These are phyloP conservation scores for Allium fistulosum DNA, from an alignment of 106 monocot genomes.

Conservation along the genomic window DNA sequence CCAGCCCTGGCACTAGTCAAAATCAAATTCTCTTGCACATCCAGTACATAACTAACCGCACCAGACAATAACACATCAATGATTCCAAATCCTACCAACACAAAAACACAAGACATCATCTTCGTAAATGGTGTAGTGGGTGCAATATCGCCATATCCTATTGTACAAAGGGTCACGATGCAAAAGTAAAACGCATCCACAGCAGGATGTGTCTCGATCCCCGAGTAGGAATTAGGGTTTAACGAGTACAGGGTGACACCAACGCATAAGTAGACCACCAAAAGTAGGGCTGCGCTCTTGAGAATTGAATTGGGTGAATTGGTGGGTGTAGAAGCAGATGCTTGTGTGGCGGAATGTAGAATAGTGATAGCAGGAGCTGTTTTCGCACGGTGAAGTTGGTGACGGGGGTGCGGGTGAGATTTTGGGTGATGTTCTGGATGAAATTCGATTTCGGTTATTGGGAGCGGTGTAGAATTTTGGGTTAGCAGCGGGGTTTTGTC, in stretches of 20 bases:
- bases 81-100: slow-evolving; percentile 64
- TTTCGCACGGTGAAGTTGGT: slow-evolving; percentile 13
- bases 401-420: neutral
- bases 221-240: slow-evolving; percentile 19
- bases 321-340: neutral
- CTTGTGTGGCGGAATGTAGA: neutral
- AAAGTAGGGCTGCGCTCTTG: slow-evolving; percentile 6
- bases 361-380: slow-evolving; percentile 26
- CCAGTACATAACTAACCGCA: slow-evolving; percentile 32
- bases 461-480: neutral
- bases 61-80: slow-evolving; percentile 38
- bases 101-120: slow-evolving; percentile 40
- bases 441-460: slow-evolving; percentile 1
- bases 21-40: slow-evolving; percentile 41
- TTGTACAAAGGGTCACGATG: slow-evolving; percentile 62
- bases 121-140: slow-evolving; percentile 34
- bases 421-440: neutral
- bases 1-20: slow-evolving; percentile 8
- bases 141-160: slow-evolving; percentile 63
- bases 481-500: neutral
- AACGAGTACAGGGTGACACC: slow-evolving; percentile 21
- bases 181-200: slow-evolving; percentile 64
- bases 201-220: slow-evolving; percentile 26
- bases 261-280: slow-evolving; percentile 26
- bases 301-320: slow-evolving; percentile 16